Percentiles rank a stretch among this genome's conserved stretches.
phyloP scores from a whole-genome alignment of 2,329 filamentous ascomycete genomes.

The Talaromyces sp. region DNA sequence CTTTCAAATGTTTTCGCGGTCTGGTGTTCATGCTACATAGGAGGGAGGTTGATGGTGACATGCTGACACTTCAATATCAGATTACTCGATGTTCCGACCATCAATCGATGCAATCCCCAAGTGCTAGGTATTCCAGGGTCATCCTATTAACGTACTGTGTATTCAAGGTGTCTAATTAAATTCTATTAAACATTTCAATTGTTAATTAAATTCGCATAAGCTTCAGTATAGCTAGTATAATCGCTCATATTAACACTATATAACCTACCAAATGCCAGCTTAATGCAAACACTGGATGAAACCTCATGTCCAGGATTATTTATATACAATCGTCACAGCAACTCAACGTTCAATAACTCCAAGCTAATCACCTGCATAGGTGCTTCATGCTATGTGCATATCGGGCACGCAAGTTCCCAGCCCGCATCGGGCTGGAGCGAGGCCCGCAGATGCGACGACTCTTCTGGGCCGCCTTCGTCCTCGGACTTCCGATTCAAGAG shows the following conservation, averaged over 20 bases:
- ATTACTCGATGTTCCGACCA: background rate
- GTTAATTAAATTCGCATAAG: background rate
- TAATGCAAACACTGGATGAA: background rate
- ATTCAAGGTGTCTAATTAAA: background rate
- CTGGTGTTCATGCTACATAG: too few species aligned
- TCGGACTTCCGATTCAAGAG: slow-evolving; percentile 24
- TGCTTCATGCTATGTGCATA: slow-evolving; percentile 28
- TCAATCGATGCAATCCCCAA: background rate
- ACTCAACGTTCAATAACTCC: background rate
- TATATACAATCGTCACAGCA: background rate
- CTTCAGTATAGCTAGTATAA: background rate
- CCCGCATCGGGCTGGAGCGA: slow-evolving; percentile 16
- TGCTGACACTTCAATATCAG: too few species aligned
- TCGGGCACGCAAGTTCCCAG: slow-evolving; percentile 27
- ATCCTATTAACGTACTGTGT: too few species aligned
- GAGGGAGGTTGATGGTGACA: background rate
- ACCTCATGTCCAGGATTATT: background rate
- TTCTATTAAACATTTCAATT: background rate
- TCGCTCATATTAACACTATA: background rate
- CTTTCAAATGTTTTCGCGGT: background rate
- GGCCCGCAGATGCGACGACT: background rate
- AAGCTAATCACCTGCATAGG: background rate
- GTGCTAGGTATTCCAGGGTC: background rate
- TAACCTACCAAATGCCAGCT: background rate
- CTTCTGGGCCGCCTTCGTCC: background rate